Evolutionary conservation across 176 grass and related monocot species (phyloP).

Genomic region (Eragrostis nindensis): DNA sequence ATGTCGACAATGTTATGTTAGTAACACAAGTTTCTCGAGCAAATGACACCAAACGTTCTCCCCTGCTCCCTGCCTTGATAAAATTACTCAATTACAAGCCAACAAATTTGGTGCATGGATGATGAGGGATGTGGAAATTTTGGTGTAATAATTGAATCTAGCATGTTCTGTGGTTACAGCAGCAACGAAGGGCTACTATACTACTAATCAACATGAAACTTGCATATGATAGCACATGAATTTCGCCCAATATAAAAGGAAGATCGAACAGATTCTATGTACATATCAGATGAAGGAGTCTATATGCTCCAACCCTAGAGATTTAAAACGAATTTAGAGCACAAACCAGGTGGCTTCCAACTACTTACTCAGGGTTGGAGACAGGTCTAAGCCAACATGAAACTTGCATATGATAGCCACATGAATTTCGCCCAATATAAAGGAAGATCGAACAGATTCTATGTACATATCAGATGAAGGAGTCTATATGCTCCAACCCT

Average conservation of each 20-base stretch:
- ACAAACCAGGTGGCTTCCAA: constrained; percentile 1
- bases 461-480: not conserved
- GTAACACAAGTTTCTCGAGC: not conserved
- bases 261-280: not conserved
- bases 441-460: not conserved
- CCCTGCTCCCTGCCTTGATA: not conserved
- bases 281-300: not conserved
- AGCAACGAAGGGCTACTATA: not conserved
- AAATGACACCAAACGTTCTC: not conserved
- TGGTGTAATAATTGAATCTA: constrained; percentile 21
- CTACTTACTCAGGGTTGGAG: no score
- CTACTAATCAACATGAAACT: not conserved
- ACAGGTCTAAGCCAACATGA: no score
- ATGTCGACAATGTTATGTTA: not conserved
- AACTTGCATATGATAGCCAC: not conserved
- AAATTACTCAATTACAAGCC: not conserved
- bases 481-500: not conserved
- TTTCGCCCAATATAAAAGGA: not conserved
- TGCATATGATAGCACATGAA: not conserved
- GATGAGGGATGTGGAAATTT: not conserved
- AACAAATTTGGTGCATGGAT: not conserved
- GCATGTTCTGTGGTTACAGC: not conserved
- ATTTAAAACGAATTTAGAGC: not conserved
- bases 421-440: not conserved
- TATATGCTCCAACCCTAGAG: not conserved